phyloP scores from a whole-genome alignment of 257 asterid genomes.

The Paraleonurus japonicus region DNA sequence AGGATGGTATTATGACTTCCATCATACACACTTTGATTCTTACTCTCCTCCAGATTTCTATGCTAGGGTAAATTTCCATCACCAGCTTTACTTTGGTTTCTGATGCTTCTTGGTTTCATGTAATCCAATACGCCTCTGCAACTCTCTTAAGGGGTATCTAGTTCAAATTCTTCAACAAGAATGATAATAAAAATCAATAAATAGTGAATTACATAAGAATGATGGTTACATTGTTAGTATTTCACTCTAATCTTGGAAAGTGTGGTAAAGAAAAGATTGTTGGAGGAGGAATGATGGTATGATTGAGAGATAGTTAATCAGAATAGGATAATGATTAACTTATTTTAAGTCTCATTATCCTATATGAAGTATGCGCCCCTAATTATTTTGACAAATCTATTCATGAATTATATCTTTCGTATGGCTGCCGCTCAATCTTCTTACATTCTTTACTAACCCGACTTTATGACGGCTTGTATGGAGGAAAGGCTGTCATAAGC shows the following conservation, averaged over 20 bases:
- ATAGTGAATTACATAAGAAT: too few species aligned
- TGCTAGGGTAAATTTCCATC: slow-evolving; percentile 55
- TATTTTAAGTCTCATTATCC: too few species aligned
- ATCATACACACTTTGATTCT: slow-evolving; percentile 67
- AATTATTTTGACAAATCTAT: background rate
- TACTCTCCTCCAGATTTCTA: slow-evolving; percentile 96
- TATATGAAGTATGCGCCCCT: background rate
- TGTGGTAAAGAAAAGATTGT: too few species aligned
- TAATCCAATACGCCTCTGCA: background rate
- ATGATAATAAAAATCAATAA: too few species aligned
- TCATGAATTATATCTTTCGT: background rate
- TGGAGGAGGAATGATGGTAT: too few species aligned
- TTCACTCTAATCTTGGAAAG: too few species aligned
- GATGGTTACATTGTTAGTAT: too few species aligned
- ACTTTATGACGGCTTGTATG: background rate
- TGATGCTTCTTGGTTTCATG: background rate
- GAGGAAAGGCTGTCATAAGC: background rate
- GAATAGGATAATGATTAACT: too few species aligned
- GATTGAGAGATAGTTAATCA: too few species aligned
- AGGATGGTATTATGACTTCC: slow-evolving; percentile 86
- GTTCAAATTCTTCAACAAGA: background rate
- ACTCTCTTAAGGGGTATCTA: background rate
- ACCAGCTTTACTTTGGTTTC: background rate
- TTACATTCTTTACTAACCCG: background rate
- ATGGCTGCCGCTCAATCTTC: background rate